Conservation (phyloP, 306 rosid genomes). For the Lathyrus oleraceus region DNA sequence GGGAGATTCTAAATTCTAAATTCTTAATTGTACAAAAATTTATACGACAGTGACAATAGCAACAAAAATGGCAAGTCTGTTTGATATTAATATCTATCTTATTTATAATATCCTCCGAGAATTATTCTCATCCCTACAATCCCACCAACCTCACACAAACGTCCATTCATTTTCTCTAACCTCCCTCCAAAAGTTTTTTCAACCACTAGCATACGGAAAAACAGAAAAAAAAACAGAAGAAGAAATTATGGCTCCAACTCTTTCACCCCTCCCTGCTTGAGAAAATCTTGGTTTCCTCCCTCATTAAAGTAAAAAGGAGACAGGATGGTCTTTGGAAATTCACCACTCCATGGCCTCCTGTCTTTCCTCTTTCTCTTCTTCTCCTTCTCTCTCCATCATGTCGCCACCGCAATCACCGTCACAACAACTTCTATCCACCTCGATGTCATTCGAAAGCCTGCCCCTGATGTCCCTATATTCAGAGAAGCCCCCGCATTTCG, state of each 20-base stretch:
- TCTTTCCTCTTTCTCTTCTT: constrained; percentile 35
- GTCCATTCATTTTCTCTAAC: constrained; percentile 31
- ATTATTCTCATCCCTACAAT: constrained; percentile 70
- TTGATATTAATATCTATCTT: constrained; percentile 21
- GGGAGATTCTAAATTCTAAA: not conserved
- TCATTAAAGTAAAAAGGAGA: constrained; percentile 37
- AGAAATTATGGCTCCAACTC: constrained; percentile 52
- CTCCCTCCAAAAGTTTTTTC: constrained; percentile 33
- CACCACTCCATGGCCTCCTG: constrained; percentile 58
- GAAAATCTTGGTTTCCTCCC: constrained; percentile 22
- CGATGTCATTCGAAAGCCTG: constrained; percentile 53
- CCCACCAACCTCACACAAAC: constrained; percentile 43
- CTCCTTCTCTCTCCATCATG: not conserved
- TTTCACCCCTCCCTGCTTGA: constrained; percentile 40
- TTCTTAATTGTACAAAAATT: constrained; percentile 18
- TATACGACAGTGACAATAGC: constrained; percentile 4
- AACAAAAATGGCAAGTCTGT: constrained; percentile 20
- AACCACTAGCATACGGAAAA: constrained; percentile 17
- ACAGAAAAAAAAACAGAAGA: not conserved
- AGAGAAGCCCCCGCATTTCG: constrained; percentile 75
- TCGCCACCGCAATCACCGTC: not conserved
- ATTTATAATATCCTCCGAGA: constrained; percentile 46
- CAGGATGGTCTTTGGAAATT: constrained; percentile 73
- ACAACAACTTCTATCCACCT: constrained; percentile 42
- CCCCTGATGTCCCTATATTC: constrained; percentile 46